A percentile compares a stretch with the other conserved stretches of the same genome.
These are phyloP conservation scores for Arxiozyma bovina DNA, from an alignment of 1,139 yeast genomes.

Conservation along the genomic window DNA sequence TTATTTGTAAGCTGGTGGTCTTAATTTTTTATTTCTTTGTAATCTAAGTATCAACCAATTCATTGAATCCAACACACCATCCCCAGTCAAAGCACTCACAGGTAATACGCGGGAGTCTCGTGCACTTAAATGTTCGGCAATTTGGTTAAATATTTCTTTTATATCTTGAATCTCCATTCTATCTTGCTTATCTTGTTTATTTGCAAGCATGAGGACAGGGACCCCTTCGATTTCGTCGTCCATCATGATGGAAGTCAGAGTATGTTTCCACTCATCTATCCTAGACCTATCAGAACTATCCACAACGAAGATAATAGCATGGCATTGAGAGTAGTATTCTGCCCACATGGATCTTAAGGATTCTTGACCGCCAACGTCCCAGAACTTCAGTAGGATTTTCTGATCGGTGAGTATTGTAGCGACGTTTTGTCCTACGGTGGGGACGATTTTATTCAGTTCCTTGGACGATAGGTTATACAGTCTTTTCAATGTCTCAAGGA, in stretches of 20 bases:
- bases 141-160: constrained; percentile 69
- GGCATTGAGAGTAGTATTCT: constrained; percentile 74
- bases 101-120: constrained; percentile 86
- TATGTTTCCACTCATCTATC: constrained; percentile 71
- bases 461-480: constrained; percentile 36
- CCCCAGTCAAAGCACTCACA: constrained; percentile 77
- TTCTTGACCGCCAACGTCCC: constrained; percentile 97
- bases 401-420: constrained; percentile 41
- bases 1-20: constrained; percentile 47
- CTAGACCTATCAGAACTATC: constrained; percentile 83
- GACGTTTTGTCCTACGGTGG: constrained; percentile 73
- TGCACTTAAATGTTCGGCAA: constrained; percentile 77
- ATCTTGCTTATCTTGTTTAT: constrained; percentile 84
- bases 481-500: constrained; percentile 54
- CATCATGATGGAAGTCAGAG: constrained; percentile 32
- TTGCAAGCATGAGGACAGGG: constrained; percentile 89
- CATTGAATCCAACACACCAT: constrained; percentile 76
- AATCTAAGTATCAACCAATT: constrained; percentile 81
- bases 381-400: constrained; percentile 58
- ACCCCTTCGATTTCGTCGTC: constrained; percentile 61
- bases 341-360: constrained; percentile 78
- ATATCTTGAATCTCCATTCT: constrained; percentile 72
- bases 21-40: constrained; percentile 62
- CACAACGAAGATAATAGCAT: constrained; percentile 84
- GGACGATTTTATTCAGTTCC: constrained; percentile 41